Percentiles rank a stretch among this genome's conserved stretches.
These are phyloP conservation scores for Diplodia seriata DNA, from an alignment of 2,329 filamentous ascomycete genomes.

Conservation along the genomic window DNA sequence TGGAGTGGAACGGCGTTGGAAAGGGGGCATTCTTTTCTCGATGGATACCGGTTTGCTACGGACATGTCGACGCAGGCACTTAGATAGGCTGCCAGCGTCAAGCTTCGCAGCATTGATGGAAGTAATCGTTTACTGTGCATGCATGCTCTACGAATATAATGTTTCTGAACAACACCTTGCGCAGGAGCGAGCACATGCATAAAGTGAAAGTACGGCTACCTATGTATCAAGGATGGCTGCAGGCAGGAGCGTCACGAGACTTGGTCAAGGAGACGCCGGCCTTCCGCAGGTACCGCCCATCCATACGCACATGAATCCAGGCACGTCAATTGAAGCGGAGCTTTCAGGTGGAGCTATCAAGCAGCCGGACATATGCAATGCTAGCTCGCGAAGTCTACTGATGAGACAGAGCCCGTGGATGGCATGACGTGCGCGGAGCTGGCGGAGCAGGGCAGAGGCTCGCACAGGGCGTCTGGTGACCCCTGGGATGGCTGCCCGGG, in stretches of 20 bases:
- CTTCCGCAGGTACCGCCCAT: background rate
- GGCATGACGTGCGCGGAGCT: constrained; percentile 20
- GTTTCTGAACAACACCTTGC: too few relatives aligned
- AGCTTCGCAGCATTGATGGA: constrained; percentile 6
- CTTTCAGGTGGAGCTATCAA: too few relatives aligned
- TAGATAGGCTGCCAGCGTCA: constrained; percentile 13
- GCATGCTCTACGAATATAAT: background rate
- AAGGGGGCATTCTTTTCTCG: background rate
- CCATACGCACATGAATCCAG: background rate
- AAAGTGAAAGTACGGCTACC: background rate
- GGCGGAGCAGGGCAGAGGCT: constrained; percentile 8
- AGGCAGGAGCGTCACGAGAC: background rate
- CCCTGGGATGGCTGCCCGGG: constrained; percentile 1
- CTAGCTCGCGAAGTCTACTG: too few relatives aligned
- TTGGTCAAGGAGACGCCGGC: background rate
- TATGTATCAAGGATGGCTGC: background rate
- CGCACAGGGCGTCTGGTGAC: constrained; percentile 18
- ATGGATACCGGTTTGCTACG: constrained; percentile 18
- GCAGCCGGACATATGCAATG: too few relatives aligned
- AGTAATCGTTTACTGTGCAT: constrained; percentile 5
- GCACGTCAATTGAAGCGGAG: background rate
- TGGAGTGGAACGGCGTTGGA: constrained; percentile 17
- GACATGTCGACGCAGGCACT: background rate
- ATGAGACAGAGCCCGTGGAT: background rate
- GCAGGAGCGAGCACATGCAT: too few relatives aligned